phyloP scores from a whole-genome alignment of 345 rosid species.

The Hibiscus trionum region DNA sequence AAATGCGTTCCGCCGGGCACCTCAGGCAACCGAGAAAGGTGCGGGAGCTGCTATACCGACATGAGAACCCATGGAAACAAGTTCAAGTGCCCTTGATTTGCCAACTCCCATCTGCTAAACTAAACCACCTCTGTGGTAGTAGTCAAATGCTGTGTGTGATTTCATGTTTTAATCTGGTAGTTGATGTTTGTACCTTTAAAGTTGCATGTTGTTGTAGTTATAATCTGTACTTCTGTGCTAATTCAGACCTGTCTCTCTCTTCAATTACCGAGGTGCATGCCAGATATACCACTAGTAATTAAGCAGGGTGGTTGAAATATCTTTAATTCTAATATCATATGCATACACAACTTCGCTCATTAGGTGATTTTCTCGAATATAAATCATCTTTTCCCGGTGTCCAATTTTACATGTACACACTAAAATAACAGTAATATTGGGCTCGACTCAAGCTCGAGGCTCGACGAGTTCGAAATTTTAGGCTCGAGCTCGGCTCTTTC shows the following conservation, averaged over 20 bases:
- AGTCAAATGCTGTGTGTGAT: neutral
- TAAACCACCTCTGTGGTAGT: neutral
- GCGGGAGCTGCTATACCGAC: conserved; percentile 54
- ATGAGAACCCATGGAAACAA: conserved; percentile 49
- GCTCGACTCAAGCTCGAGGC: too few relatives aligned
- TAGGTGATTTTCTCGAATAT: too few relatives aligned
- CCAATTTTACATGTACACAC: too few relatives aligned
- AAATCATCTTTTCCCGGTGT: too few relatives aligned
- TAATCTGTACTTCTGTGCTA: neutral
- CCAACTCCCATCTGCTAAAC: neutral
- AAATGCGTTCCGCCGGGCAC: conserved; percentile 60
- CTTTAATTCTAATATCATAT: neutral
- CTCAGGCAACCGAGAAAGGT: conserved; percentile 39
- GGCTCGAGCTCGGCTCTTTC: too few relatives aligned
- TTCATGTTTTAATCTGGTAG: neutral
- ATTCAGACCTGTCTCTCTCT: neutral
- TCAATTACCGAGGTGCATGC: neutral
- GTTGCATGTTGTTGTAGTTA: neutral
- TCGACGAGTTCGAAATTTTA: too few relatives aligned
- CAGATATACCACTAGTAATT: neutral
- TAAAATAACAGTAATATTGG: too few relatives aligned
- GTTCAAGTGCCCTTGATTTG: conserved; percentile 41
- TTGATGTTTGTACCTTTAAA: neutral
- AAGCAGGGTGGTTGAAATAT: neutral
- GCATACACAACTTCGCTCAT: neutral